Evolutionary conservation across 345 rosid species (phyloP).

Genomic region (Hibiscus syriacus): DNA sequence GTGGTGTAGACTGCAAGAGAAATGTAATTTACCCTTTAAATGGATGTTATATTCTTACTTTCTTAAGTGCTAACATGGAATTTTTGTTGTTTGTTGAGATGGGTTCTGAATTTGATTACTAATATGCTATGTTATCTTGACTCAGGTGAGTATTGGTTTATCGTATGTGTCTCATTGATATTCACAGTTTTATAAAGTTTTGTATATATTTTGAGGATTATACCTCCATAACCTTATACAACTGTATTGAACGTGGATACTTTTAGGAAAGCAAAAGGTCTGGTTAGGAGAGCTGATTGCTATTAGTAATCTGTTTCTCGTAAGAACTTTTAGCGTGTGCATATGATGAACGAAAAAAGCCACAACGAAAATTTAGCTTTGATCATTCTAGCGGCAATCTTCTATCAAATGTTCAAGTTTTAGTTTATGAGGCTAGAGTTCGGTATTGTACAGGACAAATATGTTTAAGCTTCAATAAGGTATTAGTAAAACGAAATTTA

Average conservation of each 20-base stretch:
- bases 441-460: neutral
- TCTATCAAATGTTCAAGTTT: neutral
- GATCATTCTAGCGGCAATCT: neutral
- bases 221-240: too few species aligned
- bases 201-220: neutral
- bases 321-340: neutral
- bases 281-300: neutral
- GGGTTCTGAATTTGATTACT: neutral
- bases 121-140: neutral
- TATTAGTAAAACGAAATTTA: neutral
- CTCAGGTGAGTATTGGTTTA: neutral
- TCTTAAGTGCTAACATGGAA: neutral
- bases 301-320: neutral
- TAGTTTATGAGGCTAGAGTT: neutral
- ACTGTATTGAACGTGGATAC: neutral
- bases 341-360: neutral
- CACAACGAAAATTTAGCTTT: neutral
- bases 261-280: neutral
- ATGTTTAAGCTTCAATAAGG: neutral
- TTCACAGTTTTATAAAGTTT: neutral
- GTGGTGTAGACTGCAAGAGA: slow-evolving; percentile 4
- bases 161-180: neutral
- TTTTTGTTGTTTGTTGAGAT: neutral
- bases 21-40: slow-evolving; percentile 8
- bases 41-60: neutral